A percentile compares a stretch with the other conserved stretches of the same genome.
Evolutionary conservation across 2,329 filamentous ascomycete genomes (phyloP).

Genomic region (Rutstroemia sp.): DNA sequence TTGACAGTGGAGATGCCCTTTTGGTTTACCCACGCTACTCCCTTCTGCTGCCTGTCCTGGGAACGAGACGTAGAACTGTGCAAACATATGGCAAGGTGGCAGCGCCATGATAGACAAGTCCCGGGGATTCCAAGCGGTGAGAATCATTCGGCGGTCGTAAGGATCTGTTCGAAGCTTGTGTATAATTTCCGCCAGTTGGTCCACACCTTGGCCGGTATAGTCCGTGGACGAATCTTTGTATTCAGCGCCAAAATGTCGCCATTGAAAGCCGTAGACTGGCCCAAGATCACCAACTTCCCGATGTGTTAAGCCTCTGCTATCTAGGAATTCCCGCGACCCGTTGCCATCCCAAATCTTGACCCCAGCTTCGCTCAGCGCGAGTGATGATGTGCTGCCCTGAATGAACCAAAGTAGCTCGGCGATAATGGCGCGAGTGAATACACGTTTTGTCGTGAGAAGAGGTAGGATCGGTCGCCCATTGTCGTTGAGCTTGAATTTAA

Average conservation of each 20-base stretch:
- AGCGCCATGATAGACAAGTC: slow-evolving; percentile 84
- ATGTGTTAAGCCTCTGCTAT: slow-evolving; percentile 72
- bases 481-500: slow-evolving; percentile 77
- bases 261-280: slow-evolving; percentile 97
- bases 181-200: slow-evolving; percentile 88
- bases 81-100: slow-evolving; percentile 96
- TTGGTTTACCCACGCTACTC: slow-evolving; percentile 48
- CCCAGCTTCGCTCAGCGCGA: slow-evolving; percentile 66
- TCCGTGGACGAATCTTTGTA: slow-evolving; percentile 75
- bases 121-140: slow-evolving; percentile 88
- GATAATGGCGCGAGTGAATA: slow-evolving; percentile 84
- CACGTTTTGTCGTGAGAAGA: slow-evolving; percentile 93
- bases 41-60: slow-evolving; percentile 18
- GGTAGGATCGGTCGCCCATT: slow-evolving; percentile 63
- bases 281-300: slow-evolving; percentile 85
- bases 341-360: slow-evolving; percentile 99
- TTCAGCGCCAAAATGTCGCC: slow-evolving; percentile 93
- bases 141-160: slow-evolving; percentile 82
- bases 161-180: slow-evolving; percentile 76
- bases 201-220: slow-evolving; percentile 82
- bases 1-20: slow-evolving; percentile 75
- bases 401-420: slow-evolving; percentile 97
- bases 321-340: slow-evolving; percentile 82
- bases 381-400: slow-evolving; percentile 72
- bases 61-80: slow-evolving; percentile 62